Evolutionary conservation across 768 basidiomycete genomes (phyloP).

Genomic region (Kwoniella sp.): DNA sequence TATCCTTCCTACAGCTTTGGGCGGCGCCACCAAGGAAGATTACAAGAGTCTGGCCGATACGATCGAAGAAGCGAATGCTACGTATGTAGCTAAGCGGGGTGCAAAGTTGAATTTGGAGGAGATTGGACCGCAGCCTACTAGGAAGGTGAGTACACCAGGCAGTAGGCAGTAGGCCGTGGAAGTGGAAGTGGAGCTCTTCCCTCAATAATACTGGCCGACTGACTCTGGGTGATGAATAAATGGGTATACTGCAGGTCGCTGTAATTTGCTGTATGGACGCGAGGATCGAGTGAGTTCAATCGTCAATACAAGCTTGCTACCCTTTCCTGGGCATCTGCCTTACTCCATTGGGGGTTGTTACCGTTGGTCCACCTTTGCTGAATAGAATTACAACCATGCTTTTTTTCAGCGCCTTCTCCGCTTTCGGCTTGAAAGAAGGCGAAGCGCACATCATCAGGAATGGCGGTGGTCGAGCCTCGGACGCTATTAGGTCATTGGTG

Average conservation of each 20-base stretch:
- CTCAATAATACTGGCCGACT: too few relatives aligned
- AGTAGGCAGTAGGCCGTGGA: too few relatives aligned
- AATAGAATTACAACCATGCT: too few relatives aligned
- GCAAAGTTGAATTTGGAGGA: constrained; percentile 14
- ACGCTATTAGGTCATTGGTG: constrained; percentile 12
- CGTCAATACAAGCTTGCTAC: neutral
- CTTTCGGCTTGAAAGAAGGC: constrained; percentile 15
- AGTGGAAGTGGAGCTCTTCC: too few relatives aligned
- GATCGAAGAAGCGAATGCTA: constrained; percentile 8
- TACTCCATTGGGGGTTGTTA: too few relatives aligned
- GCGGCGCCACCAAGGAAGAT: neutral
- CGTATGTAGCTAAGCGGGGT: constrained; percentile 12
- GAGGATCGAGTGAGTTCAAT: constrained; percentile 20
- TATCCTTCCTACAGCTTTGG: constrained; percentile 5
- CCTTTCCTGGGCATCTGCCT: neutral
- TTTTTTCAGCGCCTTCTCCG: constrained; percentile 16
- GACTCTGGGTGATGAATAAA: too few relatives aligned
- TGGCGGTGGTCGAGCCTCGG: constrained; percentile 11
- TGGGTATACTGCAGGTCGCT: too few relatives aligned
- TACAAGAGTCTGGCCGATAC: constrained; percentile 3
- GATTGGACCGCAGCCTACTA: constrained; percentile 15
- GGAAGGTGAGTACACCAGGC: constrained; percentile 7
- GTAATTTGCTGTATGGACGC: constrained; percentile 15
- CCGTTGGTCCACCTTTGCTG: too few relatives aligned
- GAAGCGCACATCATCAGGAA: constrained; percentile 15